Base-by-base conservation (phyloP, 177 flowering plant species). In the Vitis hybrid region DNA sequence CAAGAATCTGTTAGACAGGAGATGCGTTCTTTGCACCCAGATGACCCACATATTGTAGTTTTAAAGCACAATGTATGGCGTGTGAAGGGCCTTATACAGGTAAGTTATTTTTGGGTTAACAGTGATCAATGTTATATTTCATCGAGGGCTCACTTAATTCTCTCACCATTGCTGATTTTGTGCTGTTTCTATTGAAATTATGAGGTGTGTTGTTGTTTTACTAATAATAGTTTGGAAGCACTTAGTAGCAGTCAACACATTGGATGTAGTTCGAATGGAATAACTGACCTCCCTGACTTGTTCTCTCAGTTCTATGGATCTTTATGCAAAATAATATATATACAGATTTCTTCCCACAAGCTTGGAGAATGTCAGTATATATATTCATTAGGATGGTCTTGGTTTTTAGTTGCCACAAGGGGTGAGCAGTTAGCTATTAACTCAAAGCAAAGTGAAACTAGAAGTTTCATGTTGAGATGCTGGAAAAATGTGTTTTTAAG, bases 61-160 rank as follows among this genome's bases (percentile, higher is more conserved):
- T 63, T 86, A 62, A 88, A 85, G 79, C 89, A 85, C 64, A 86
- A 86, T 75, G 89, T 88, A 11, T 88, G 91, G 91, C 87, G 90
- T n/a, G 91, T 88, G 5, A 88, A 85, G 78, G 91, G 91, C 62
- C 67, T 85, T 52, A 86, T 86, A 65, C 91, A 88, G 84, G 91
- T 86, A 80, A 69, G 48, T 68, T 57, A 11, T 56, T 30, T 13
- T 15, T 30, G 48, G 18, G 30, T 5, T 14, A 30, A 26, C 17
- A 9, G 15, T 10, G 13, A 61, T 9, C 12, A 13, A 23, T 58
- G 21, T n/a, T 17, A n/a, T 58, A n/a, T 23, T n/a, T 58, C 10
- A 58, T 17, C 10, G 7, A n/a, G 17, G 62, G 23, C 26, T n/a
- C 21, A 40, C 45, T 40, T 40, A 40, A 40, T 13, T 21, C 3